Percentiles rank a stretch among this genome's conserved stretches.
These are phyloP conservation scores for Penicillium sp. DNA, from an alignment of 2,329 filamentous ascomycete species.

Conservation along the genomic window DNA sequence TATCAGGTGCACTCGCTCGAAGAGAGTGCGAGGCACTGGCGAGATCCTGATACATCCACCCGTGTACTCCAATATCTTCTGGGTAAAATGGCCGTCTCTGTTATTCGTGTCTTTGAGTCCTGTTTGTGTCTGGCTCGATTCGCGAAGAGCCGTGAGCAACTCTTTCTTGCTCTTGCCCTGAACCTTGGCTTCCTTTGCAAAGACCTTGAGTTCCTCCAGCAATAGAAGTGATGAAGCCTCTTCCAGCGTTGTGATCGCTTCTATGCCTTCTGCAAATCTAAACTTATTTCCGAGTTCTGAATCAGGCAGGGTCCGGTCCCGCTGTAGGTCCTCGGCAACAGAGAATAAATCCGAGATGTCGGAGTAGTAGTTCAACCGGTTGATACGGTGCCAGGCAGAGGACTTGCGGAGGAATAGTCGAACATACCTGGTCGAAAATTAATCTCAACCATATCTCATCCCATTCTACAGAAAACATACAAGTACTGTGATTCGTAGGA, in stretches of 20 bases:
- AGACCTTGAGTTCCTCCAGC: slow-evolving; percentile 80
- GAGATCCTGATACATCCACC: slow-evolving; percentile 85
- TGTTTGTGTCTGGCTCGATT: slow-evolving; percentile 70
- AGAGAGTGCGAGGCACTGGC: slow-evolving; percentile 70
- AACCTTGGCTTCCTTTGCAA: slow-evolving; percentile 84
- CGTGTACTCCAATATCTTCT: slow-evolving; percentile 72
- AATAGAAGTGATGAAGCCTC: slow-evolving; percentile 78
- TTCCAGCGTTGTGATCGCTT: slow-evolving; percentile 73
- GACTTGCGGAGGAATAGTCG: slow-evolving; percentile 90
- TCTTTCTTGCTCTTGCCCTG: slow-evolving; percentile 86
- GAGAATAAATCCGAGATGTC: slow-evolving; percentile 74
- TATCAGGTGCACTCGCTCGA: slow-evolving; percentile 90
- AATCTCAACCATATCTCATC: background rate
- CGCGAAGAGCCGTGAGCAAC: slow-evolving; percentile 70
- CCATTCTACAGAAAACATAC: slow-evolving; percentile 52
- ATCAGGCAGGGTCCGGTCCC: slow-evolving; percentile 56
- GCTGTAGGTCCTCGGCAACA: slow-evolving; percentile 67
- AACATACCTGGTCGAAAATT: slow-evolving; percentile 65
- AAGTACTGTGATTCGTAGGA: slow-evolving; percentile 87
- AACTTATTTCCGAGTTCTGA: slow-evolving; percentile 59
- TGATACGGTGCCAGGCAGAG: slow-evolving; percentile 83
- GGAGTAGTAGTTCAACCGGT: slow-evolving; percentile 72
- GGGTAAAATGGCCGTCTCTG: slow-evolving; percentile 70
- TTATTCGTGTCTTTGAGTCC: slow-evolving; percentile 72
- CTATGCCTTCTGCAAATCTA: slow-evolving; percentile 76